Evolutionary conservation across 179 eudicot species (phyloP).

Genomic region (Carnegiea gigantea): DNA sequence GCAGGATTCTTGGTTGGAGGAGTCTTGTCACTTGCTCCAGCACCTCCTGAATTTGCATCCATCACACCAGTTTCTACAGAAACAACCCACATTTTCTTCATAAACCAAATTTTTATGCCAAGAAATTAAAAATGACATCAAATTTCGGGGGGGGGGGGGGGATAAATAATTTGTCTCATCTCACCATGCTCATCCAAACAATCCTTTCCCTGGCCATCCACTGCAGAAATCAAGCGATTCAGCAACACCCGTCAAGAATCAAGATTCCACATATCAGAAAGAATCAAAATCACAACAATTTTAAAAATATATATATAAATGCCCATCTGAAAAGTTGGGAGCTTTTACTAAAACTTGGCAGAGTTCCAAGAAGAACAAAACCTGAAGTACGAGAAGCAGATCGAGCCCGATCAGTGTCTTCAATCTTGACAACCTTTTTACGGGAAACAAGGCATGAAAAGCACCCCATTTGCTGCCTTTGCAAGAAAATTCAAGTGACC

Average conservation of each 20-base stretch:
- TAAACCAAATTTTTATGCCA: neutral
- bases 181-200: conserved; percentile 30
- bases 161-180: neutral
- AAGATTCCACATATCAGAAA: conserved; percentile 1
- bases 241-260: conserved; percentile 8
- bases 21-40: conserved; percentile 24
- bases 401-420: conserved; percentile 49
- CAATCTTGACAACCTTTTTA: conserved; percentile 38
- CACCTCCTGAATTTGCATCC: conserved; percentile 23
- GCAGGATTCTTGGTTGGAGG: conserved; percentile 37
- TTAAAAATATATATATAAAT: neutral
- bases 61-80: conserved; percentile 29
- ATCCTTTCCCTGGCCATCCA: conserved; percentile 19
- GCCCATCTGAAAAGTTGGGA: conserved; percentile 5
- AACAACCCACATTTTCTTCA: conserved; percentile 14
- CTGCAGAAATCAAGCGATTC: conserved; percentile 32
- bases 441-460: conserved; percentile 37
- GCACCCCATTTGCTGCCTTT: conserved; percentile 37
- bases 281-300: neutral
- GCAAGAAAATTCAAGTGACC: neutral
- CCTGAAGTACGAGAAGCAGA: conserved; percentile 48
- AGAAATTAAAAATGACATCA: neutral
- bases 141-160: neutral
- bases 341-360: neutral
- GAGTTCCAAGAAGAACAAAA: conserved; percentile 13